phyloP scores from a whole-genome alignment of 345 rosid species.

The Moringa oleifera region DNA sequence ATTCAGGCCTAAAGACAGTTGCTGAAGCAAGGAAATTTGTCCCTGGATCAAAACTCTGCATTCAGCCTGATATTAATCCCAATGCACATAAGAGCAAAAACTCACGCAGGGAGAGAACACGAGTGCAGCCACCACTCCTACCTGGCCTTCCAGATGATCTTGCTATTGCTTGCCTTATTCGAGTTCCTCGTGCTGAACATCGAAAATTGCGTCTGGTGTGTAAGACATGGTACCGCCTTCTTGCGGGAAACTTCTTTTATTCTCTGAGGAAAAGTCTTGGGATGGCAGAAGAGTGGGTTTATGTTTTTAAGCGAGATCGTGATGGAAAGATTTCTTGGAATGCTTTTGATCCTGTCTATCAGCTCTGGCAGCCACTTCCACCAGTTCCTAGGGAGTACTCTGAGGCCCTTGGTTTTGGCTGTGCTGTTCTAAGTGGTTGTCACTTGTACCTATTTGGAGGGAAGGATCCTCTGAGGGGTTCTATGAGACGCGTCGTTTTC shows the following conservation, averaged over 20 bases:
- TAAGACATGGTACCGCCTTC: conserved; percentile 80
- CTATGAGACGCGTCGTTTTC: conserved; percentile 82
- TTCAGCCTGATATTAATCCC: conserved; percentile 91
- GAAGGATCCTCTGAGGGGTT: conserved; percentile 84
- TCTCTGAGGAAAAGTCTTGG: conserved; percentile 74
- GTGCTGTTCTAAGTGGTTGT: conserved; percentile 91
- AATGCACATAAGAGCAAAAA: conserved; percentile 79
- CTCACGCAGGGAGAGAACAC: conserved; percentile 64
- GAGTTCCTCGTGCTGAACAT: conserved; percentile 91
- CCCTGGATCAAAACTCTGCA: conserved; percentile 91
- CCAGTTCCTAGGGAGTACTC: conserved; percentile 92
- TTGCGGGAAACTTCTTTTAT: conserved; percentile 70
- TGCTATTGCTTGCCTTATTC: conserved; percentile 85
- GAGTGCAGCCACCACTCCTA: conserved; percentile 77
- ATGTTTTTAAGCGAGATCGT: conserved; percentile 84
- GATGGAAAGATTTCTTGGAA: conserved; percentile 94
- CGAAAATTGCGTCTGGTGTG: conserved; percentile 77
- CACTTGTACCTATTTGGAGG: conserved; percentile 94
- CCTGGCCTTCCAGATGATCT: conserved; percentile 98
- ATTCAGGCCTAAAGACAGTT: conserved; percentile 81
- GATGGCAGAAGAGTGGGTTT: conserved; percentile 94
- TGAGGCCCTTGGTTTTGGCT: conserved; percentile 92
- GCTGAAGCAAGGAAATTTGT: conserved; percentile 94
- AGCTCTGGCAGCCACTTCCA: conserved; percentile 92
- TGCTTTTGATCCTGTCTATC: conserved; percentile 76